Percentiles rank a stretch among this genome's conserved stretches.
phyloP scores from a whole-genome alignment of 2,329 filamentous ascomycete species.

The Aureobasidium namibiae region DNA sequence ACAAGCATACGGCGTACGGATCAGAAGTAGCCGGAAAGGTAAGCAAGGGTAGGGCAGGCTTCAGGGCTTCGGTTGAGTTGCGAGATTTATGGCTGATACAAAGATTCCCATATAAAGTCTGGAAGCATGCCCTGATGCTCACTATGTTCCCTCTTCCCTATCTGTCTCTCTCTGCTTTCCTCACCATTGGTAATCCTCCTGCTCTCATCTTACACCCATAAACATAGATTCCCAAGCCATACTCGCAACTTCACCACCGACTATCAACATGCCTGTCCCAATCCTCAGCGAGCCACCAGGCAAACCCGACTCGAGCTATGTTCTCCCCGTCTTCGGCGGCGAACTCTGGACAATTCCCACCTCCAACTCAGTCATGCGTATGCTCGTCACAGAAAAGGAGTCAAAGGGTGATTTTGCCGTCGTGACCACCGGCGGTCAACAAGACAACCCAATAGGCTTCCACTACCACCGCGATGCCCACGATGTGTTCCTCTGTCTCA shows the following conservation, averaged over 20 bases:
- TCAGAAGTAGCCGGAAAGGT: background rate
- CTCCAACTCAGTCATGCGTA: slow-evolving; percentile 12
- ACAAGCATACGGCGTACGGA: background rate
- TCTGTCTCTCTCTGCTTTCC: no score
- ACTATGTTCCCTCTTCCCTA: background rate
- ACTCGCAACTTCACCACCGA: background rate
- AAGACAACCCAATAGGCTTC: slow-evolving; percentile 33
- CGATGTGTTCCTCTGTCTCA: slow-evolving; percentile 49
- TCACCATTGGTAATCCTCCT: no score
- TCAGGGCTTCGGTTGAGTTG: background rate
- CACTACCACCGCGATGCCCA: slow-evolving; percentile 51
- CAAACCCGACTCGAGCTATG: slow-evolving; percentile 6
- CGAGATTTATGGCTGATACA: no score
- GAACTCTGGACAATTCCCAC: slow-evolving; percentile 13
- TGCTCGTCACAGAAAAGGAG: slow-evolving; percentile 13
- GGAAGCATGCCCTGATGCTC: background rate
- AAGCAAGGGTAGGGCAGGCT: background rate
- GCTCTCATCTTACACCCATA: background rate
- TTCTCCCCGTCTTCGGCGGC: slow-evolving; percentile 3
- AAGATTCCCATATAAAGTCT: background rate
- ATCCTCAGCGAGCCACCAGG: slow-evolving; percentile 8
- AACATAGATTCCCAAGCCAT: background rate
- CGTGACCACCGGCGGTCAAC: slow-evolving; percentile 6
- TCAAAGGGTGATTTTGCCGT: slow-evolving; percentile 12
- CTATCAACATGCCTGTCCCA: slow-evolving; percentile 3